These are phyloP conservation scores for Asterionellopsis glacialis DNA, from an alignment of 108 stramenopile genomes.

Conservation along the genomic window DNA sequence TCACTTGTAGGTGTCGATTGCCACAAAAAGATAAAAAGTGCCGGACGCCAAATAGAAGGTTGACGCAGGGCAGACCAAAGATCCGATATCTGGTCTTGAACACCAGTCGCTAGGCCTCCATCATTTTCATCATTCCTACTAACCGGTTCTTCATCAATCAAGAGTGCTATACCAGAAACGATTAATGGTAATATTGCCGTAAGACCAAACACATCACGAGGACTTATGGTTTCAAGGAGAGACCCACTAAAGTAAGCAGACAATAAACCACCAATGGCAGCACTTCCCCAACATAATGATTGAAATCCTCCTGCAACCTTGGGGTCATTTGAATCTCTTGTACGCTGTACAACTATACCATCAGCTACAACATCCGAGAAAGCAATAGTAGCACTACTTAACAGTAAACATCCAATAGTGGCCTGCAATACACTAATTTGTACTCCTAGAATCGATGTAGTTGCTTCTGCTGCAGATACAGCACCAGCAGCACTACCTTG, in stretches of 20 bases:
- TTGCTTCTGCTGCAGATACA: constrained; percentile 9
- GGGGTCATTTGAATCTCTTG: constrained; percentile 70
- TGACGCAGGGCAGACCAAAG: constrained; percentile 80
- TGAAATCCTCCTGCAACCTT: constrained; percentile 79
- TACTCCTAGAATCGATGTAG: neutral
- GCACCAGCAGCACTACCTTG: constrained; percentile 7
- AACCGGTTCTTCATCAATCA: constrained; percentile 68
- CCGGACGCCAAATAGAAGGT: constrained; percentile 86
- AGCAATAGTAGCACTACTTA: constrained; percentile 84
- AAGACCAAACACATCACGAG: constrained; percentile 80
- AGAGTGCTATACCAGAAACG: constrained; percentile 70
- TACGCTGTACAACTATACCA: constrained; percentile 91
- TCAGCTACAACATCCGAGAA: constrained; percentile 94
- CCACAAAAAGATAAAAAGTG: constrained; percentile 92
- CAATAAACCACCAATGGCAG: constrained; percentile 83
- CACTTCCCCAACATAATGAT: constrained; percentile 87
- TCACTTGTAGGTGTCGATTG: constrained; percentile 91
- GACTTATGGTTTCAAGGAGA: constrained; percentile 79
- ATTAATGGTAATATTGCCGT: constrained; percentile 85
- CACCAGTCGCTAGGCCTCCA: constrained; percentile 4
- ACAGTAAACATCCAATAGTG: constrained; percentile 48
- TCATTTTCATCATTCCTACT: constrained; percentile 7
- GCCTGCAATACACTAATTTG: constrained; percentile 9
- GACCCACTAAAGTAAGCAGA: constrained; percentile 88
- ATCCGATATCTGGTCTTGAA: constrained; percentile 57